These are phyloP conservation scores for Xanthoparmelia taractica DNA, from an alignment of 495 filamentous ascomycete species.

Conservation along the genomic window DNA sequence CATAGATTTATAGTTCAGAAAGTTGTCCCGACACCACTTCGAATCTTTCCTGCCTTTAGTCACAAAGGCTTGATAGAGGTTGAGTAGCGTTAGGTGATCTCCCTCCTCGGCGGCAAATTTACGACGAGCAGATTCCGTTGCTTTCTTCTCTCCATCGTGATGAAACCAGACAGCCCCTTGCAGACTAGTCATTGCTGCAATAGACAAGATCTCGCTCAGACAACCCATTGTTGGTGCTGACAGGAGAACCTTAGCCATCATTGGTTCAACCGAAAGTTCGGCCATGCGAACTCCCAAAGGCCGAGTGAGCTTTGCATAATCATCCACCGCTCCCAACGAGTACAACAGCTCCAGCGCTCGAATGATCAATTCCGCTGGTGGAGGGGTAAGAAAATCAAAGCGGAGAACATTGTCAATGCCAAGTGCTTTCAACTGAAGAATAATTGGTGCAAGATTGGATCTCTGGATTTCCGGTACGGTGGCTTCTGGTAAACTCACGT, in stretches of 20 bases:
- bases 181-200: slow-evolving; percentile 90
- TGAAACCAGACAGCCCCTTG: slow-evolving; percentile 76
- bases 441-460: slow-evolving; percentile 80
- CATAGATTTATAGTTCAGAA: slow-evolving; percentile 79
- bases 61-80: slow-evolving; percentile 86
- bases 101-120: slow-evolving; percentile 92
- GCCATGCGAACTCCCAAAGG: slow-evolving; percentile 88
- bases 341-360: slow-evolving; percentile 85
- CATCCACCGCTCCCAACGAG: slow-evolving; percentile 80
- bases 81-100: slow-evolving; percentile 89
- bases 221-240: slow-evolving; percentile 69
- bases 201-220: slow-evolving; percentile 76
- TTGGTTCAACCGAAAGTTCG: slow-evolving; percentile 88
- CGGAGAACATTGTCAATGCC: slow-evolving; percentile 93
- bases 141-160: slow-evolving; percentile 66
- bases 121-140: slow-evolving; percentile 60
- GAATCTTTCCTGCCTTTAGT: slow-evolving; percentile 77
- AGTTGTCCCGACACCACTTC: slow-evolving; percentile 79
- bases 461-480: slow-evolving; percentile 89
- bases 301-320: slow-evolving; percentile 83
- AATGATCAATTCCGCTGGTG: slow-evolving; percentile 79
- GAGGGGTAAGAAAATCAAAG: slow-evolving; percentile 83
- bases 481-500: slow-evolving; percentile 59
- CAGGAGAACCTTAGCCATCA: slow-evolving; percentile 89
- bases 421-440: slow-evolving; percentile 91